Conservation (phyloP, 192 early-diverging fungal species). For the Podila horticola region DNA sequence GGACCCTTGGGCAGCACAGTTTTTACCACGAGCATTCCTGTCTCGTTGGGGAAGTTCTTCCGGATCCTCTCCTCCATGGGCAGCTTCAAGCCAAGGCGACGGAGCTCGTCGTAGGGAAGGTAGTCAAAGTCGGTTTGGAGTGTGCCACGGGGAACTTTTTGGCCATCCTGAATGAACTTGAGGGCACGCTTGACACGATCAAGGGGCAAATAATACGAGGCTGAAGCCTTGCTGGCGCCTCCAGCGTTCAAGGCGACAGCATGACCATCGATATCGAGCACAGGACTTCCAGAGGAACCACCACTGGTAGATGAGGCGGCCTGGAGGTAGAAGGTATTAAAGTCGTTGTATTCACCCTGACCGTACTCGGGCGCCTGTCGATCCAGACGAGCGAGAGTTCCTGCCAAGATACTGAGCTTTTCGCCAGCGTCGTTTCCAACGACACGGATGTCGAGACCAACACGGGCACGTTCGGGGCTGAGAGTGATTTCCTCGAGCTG, state of each 20-base stretch:
- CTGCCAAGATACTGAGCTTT: constrained; percentile 80
- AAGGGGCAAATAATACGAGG: constrained; percentile 81
- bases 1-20: constrained; percentile 77
- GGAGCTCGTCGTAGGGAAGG: constrained; percentile 75
- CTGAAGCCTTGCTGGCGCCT: constrained; percentile 72
- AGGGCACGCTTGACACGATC: constrained; percentile 78
- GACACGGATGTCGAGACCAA: constrained; percentile 81
- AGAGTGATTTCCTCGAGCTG: constrained; percentile 72
- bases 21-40: constrained; percentile 75
- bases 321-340: constrained; percentile 87
- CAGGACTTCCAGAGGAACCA: constrained; percentile 82
- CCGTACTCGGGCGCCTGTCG: constrained; percentile 77
- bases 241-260: constrained; percentile 84
- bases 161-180: constrained; percentile 62
- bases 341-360: constrained; percentile 76
- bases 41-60: constrained; percentile 67
- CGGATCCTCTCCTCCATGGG: constrained; percentile 74
- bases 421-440: constrained; percentile 87
- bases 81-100: constrained; percentile 74
- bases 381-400: constrained; percentile 79
- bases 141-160: constrained; percentile 75
- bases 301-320: constrained; percentile 79
- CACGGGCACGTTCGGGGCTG: constrained; percentile 72
- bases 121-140: constrained; percentile 80
- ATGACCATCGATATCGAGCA: constrained; percentile 79